Evolutionary conservation across 163 green algal genomes (phyloP).

Genomic region (Scenedesmus sp.): DNA sequence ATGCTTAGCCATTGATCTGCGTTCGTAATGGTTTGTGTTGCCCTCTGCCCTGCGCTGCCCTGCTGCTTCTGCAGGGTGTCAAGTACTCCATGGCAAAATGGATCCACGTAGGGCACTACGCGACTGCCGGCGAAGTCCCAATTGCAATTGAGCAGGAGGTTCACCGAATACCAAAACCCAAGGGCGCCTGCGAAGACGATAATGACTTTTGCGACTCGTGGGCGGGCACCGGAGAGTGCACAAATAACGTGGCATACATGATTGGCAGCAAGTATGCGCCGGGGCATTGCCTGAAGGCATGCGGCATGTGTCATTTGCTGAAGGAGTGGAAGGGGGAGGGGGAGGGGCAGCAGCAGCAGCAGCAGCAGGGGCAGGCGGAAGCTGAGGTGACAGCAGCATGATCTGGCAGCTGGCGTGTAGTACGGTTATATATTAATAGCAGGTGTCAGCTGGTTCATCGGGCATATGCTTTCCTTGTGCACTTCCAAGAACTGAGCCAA

Average conservation of each 20-base stretch:
- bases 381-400: background rate
- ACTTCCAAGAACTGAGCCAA: no score
- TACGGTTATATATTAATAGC: no score
- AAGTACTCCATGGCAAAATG: constrained; percentile 61
- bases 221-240: constrained; percentile 54
- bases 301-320: constrained; percentile 26
- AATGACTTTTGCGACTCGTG: constrained; percentile 39
- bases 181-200: constrained; percentile 10
- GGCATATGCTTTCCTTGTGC: no score
- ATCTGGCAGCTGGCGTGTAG: background rate
- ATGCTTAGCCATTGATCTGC: no score
- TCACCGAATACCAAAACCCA: background rate
- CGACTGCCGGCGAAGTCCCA: constrained; percentile 31
- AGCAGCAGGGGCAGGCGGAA: background rate
- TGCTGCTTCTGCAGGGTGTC: constrained; percentile 4
- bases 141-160: constrained; percentile 39
- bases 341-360: constrained; percentile 15
- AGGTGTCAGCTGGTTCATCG: no score
- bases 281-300: constrained; percentile 33
- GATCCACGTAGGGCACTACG: constrained; percentile 58
- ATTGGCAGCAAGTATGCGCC: constrained; percentile 3
- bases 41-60: no score
- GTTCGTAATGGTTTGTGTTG: no score
- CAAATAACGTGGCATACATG: constrained; percentile 54
- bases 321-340: background rate